Conservation (phyloP, 2,329 filamentous ascomycete genomes). For the Triangularia verruculosa region DNA sequence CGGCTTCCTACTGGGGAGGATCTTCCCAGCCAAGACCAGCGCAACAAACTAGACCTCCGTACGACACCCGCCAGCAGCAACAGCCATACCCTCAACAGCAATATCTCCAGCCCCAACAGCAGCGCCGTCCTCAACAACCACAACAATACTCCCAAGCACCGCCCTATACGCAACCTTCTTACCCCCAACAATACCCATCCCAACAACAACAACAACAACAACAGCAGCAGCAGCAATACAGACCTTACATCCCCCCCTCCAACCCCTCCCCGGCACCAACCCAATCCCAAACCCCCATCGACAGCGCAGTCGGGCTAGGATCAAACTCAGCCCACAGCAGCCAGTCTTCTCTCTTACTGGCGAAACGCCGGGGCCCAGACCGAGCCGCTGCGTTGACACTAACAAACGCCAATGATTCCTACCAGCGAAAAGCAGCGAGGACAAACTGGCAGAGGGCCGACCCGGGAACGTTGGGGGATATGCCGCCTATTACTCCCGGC, state of each 20-base stretch:
- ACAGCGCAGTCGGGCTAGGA: background rate
- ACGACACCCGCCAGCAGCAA: constrained; percentile 10
- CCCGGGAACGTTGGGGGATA: constrained; percentile 4
- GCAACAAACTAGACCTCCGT: constrained; percentile 4
- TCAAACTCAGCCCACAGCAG: constrained; percentile 21
- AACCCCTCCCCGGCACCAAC: background rate
- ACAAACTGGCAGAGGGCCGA: constrained; percentile 15
- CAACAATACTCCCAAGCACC: background rate
- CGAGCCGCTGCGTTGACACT: constrained; percentile 48
- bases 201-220: background rate
- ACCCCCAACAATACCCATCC: background rate
- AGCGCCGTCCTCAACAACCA: constrained; percentile 5
- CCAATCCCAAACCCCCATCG: background rate
- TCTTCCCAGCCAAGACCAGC: background rate
- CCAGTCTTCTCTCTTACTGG: constrained; percentile 43
- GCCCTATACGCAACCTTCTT: background rate
- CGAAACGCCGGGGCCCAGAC: constrained; percentile 51
- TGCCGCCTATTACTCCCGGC: constrained; percentile 48
- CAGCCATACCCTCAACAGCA: constrained; percentile 9
- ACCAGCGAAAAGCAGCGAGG: background rate
- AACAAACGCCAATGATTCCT: background rate
- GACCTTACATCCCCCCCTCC: background rate
- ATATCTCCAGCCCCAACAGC: background rate
- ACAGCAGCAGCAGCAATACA: background rate
- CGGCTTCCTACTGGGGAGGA: constrained; percentile 19